Base-by-base conservation (phyloP, 306 rosid genomes). In the Cicer cuneatum region DNA sequence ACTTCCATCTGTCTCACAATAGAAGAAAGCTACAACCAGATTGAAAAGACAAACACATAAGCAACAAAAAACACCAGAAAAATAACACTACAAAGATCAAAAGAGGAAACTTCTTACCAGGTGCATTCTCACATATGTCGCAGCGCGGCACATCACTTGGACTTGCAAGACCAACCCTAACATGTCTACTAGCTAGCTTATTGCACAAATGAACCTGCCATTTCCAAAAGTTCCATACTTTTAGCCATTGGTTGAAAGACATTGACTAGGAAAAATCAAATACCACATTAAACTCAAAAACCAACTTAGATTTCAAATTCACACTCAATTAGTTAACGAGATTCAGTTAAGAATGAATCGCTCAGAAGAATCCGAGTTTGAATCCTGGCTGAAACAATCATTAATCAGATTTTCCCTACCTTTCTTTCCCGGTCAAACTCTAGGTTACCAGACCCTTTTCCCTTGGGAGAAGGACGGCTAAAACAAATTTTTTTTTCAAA, bases 61-160 rank as follows among this genome's bases (percentile, higher is more conserved):
- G 83, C 71, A 76, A 38, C 15, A 48, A 13, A 46, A 59, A 18
- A 41, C 56, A 52, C 43, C 14, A 49, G 21, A 67, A 60, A 54
- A 38, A 47, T 21, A 37, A 18, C 41, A 18, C 14, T 6, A 43
- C 0, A 46, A 61, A 10, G 33, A 53, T 5, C 59, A 38, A 52
- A 35, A 75, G 13, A 61, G 1, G 41, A 46, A 62, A 51, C 10
- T 15, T 14, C 78, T 38, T 79, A 94, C 99, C 99, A 37, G 97
- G 99, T 71, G 96, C 97, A 84, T 92, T 94, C 78, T 94, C 99
- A 60, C 99, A 94, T 69, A 94, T 94, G 78, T 94, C 97, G 75
- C 99, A 94, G 39, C 86, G 83, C 29, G 96, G 92, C 83, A 94
- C 97, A 41, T 81, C 97, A 68, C 96, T 91, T 15, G 99, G 99